Evolutionary conservation across 768 basidiomycete genomes (phyloP).

Genomic region (Clavulina sp.): DNA sequence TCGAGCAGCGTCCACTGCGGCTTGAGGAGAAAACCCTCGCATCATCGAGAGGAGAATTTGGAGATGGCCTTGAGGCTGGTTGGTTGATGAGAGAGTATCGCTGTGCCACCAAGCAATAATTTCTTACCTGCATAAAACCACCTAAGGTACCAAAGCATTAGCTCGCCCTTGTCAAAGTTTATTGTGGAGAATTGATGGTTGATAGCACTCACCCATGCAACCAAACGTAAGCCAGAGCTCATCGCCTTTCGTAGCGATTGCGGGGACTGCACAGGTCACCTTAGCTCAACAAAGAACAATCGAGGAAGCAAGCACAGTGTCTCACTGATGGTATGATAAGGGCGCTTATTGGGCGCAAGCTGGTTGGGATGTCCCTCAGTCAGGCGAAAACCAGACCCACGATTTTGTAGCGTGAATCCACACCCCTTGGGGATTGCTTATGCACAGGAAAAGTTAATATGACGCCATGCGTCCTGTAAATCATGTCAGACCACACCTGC

Average conservation of each 20-base stretch:
- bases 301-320: background rate
- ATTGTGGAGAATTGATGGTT: too few relatives aligned
- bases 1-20: constrained; percentile 83
- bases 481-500: too few relatives aligned
- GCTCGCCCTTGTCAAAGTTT: too few relatives aligned
- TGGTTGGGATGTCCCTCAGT: constrained; percentile 71
- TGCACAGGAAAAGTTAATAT: too few relatives aligned
- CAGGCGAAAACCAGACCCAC: constrained; percentile 72
- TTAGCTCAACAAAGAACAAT: background rate
- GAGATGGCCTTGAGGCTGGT: constrained; percentile 93
- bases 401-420: constrained; percentile 92
- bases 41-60: constrained; percentile 87
- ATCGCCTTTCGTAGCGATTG: constrained; percentile 55
- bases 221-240: constrained; percentile 81
- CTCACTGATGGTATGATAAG: constrained; percentile 71
- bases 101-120: constrained; percentile 54
- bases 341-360: constrained; percentile 43
- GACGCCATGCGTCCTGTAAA: too few relatives aligned
- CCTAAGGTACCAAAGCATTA: constrained; percentile 10
- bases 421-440: constrained; percentile 81
- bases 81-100: too few relatives aligned
- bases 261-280: constrained; percentile 35
- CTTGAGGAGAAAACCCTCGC: constrained; percentile 72
- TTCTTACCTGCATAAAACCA: constrained; percentile 9
- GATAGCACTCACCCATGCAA: too few relatives aligned